Evolutionary conservation across 2,329 filamentous ascomycete species (phyloP).

Genomic region (Sporothrix brasiliensis): DNA sequence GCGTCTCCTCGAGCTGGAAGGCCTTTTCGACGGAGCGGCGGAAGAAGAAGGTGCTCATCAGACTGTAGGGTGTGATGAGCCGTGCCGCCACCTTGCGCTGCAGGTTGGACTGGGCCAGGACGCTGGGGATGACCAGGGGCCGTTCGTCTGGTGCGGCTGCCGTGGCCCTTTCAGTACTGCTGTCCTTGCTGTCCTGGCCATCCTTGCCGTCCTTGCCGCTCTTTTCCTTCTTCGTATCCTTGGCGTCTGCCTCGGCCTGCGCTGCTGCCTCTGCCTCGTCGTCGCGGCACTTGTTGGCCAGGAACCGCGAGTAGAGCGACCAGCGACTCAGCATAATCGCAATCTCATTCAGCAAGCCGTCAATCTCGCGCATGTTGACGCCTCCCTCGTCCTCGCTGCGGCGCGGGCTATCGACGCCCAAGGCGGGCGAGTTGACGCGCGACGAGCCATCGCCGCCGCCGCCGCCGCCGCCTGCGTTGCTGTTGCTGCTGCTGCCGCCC

Average conservation of each 20-base stretch:
- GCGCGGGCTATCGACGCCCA: constrained; percentile 53
- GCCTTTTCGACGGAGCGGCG: constrained; percentile 94
- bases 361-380: constrained; percentile 95
- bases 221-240: background rate
- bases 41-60: constrained; percentile 96
- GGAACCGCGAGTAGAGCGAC: constrained; percentile 88
- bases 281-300: constrained; percentile 79
- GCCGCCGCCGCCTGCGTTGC: background rate
- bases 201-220: background rate
- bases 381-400: constrained; percentile 87
- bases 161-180: background rate
- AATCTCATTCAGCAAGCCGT: constrained; percentile 82
- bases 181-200: background rate
- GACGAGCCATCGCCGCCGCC: constrained; percentile 53
- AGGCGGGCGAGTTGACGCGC: constrained; percentile 75
- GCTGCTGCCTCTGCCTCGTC: constrained; percentile 9
- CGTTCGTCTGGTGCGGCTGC: constrained; percentile 52
- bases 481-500: constrained; percentile 37
- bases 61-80: constrained; percentile 79
- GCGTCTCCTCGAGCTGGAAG: constrained; percentile 92
- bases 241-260: background rate
- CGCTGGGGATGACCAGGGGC: constrained; percentile 67
- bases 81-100: constrained; percentile 75
- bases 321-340: constrained; percentile 90
- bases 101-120: constrained; percentile 78